Evolutionary conservation across 192 early-diverging fungal genomes (phyloP), one percentile per base, ranked within the genome.

Genomic region (Powellomyces hirtus): DNA sequence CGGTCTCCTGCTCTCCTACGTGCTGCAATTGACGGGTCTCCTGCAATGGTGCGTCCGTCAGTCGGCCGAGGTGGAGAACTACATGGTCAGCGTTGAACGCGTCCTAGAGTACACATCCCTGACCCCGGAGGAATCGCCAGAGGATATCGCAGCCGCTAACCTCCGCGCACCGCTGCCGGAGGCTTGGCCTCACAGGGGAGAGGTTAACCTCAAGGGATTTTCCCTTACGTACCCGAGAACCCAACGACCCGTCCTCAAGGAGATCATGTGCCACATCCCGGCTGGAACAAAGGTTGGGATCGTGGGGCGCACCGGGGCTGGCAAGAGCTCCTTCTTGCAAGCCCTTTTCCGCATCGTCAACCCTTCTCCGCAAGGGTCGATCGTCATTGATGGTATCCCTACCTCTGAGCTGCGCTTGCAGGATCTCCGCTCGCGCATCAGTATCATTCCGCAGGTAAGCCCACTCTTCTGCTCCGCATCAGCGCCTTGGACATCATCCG

Each of bases 301-400:
- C 20, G 89, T 95, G 31, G 94, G 94, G 29, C 80, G 94, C 2
- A 93, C 92, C 4, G 93, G 93, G 4, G 89, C 90, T 14, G 89
- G 90, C 4, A 92, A 91, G 45, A 79, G 77, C 8, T 86, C 80
- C 66, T 76, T 92, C 55, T 74, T 92, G 27, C 63, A 77, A 51
- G 77, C 89, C 0, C 71, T 92, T 24, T 92, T 94, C 71, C 82
- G 93, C n/a, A 63, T 93, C 22, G 81, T 81, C 14, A 88, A 91
- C 69, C 87, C 86, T 0, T 30, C 71, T 24, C 62, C 79, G 4
- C 20, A 63, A 51, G 78, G 81, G 7, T 83, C 72, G 22, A 80
- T 94, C 40, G 50, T 59, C 29, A 86, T 93, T 53, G 93, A 93
- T 62, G 88, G 84, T 13, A 65, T 89, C 27, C 74, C 80, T 40